A percentile compares a stretch with the other conserved stretches of the same genome.
Conservation (phyloP, 2,329 filamentous ascomycete species). For the Nemania sp. region DNA sequence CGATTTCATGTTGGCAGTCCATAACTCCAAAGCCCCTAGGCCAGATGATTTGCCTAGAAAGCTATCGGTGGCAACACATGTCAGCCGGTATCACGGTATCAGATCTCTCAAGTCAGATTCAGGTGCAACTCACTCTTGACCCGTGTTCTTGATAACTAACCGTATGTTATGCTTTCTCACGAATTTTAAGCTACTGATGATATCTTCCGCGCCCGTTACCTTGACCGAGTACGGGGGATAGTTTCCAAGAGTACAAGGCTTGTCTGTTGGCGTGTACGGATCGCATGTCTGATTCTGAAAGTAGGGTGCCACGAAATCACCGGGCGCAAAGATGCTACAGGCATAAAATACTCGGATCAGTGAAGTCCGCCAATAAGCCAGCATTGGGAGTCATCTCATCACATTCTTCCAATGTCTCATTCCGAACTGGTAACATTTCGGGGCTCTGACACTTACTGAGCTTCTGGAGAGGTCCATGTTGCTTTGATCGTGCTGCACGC, state of each 20-base stretch:
- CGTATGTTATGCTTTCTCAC: conserved; percentile 23
- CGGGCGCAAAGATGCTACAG: no score
- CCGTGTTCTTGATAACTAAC: conserved; percentile 25
- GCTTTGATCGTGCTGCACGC: neutral
- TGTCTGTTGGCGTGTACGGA: neutral
- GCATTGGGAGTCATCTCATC: no score
- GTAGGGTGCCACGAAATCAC: conserved; percentile 9
- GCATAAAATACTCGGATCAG: no score
- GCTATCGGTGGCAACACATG: no score
- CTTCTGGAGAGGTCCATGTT: neutral
- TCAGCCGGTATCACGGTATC: no score
- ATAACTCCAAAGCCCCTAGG: conserved; percentile 50
- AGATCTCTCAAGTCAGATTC: no score
- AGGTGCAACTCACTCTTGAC: conserved; percentile 30
- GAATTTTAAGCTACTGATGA: conserved; percentile 27
- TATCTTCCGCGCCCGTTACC: conserved; percentile 37
- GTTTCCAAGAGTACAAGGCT: conserved; percentile 47
- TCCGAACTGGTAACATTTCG: neutral
- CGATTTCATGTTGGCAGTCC: conserved; percentile 51
- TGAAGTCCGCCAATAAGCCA: no score
- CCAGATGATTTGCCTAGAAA: conserved; percentile 55
- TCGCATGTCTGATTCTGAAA: conserved; percentile 13
- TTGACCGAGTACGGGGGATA: conserved; percentile 47
- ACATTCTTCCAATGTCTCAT: neutral
- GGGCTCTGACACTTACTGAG: neutral